These are phyloP conservation scores for Barnettozyma sp. DNA, from an alignment of 805 yeast species.

Conservation along the genomic window DNA sequence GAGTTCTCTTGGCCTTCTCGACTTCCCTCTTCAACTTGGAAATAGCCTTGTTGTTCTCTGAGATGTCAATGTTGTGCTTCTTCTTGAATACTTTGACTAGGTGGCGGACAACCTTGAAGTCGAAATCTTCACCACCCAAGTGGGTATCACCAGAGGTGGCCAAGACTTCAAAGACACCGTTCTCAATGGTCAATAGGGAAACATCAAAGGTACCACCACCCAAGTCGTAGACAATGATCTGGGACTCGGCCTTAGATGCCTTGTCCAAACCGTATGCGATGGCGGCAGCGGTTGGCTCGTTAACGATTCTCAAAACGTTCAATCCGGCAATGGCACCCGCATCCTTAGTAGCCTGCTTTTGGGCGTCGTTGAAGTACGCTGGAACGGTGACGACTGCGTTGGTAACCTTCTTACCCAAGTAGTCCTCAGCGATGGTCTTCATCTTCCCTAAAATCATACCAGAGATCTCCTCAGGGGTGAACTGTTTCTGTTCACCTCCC, in stretches of 20 bases:
- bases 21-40: conserved; percentile 95
- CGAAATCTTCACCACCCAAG: conserved; percentile 97
- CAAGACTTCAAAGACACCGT: conserved; percentile 87
- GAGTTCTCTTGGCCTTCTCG: conserved; percentile 95
- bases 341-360: conserved; percentile 90
- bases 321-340: conserved; percentile 91
- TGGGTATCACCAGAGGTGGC: conserved; percentile 97
- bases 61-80: conserved; percentile 81
- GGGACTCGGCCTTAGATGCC: conserved; percentile 66
- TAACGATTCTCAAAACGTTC: conserved; percentile 80
- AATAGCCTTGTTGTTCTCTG: conserved; percentile 76
- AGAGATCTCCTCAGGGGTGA: conserved; percentile 89
- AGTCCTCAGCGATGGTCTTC: conserved; percentile 90
- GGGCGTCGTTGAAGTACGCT: conserved; percentile 90
- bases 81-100: conserved; percentile 84
- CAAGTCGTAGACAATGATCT: conserved; percentile 85
- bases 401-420: conserved; percentile 74
- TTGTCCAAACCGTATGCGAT: conserved; percentile 92
- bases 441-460: conserved; percentile 88
- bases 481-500: conserved; percentile 66
- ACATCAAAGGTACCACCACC: conserved; percentile 99
- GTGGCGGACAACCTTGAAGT: conserved; percentile 81
- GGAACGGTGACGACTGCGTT: conserved; percentile 93
- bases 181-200: conserved; percentile 78
- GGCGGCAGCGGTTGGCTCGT: conserved; percentile 97